Evolutionary conservation across 108 stramenopile genomes (phyloP).

Genomic region (Skeletonema costatum): DNA sequence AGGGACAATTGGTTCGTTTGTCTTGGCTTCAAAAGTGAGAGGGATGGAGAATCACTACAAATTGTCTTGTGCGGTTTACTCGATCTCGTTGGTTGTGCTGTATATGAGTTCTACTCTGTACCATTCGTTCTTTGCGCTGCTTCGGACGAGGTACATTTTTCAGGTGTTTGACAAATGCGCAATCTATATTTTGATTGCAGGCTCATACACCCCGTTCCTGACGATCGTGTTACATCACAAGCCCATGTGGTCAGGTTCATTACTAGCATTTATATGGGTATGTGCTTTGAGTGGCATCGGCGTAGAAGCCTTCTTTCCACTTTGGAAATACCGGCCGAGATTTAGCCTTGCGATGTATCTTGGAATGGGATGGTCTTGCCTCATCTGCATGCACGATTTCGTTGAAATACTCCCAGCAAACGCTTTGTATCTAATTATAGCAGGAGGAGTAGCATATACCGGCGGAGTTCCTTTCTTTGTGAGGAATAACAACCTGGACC

Average conservation of each 20-base stretch:
- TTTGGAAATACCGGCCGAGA: conserved; percentile 56
- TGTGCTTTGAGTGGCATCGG: conserved; percentile 71
- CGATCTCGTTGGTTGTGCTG: conserved; percentile 73
- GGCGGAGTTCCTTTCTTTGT: conserved; percentile 87
- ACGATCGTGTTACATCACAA: conserved; percentile 78
- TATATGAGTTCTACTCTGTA: conserved; percentile 86
- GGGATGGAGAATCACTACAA: conserved; percentile 36
- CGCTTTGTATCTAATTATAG: conserved; percentile 53
- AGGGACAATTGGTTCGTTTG: conserved; percentile 63
- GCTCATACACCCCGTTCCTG: conserved; percentile 95
- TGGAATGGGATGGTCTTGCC: conserved; percentile 83
- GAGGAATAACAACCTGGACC: conserved; percentile 84
- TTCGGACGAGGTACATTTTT: conserved; percentile 63
- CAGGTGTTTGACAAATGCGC: conserved; percentile 90
- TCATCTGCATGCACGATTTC: conserved; percentile 67
- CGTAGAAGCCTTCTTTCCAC: conserved; percentile 62
- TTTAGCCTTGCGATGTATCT: conserved; percentile 84
- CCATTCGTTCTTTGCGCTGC: conserved; percentile 90
- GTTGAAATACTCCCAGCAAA: conserved; percentile 43
- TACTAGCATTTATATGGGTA: conserved; percentile 86
- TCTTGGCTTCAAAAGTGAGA: conserved; percentile 58
- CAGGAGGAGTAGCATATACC: conserved; percentile 87
- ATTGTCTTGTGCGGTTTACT: conserved; percentile 79
- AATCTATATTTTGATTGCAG: conserved; percentile 97
- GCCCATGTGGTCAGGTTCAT: conserved; percentile 46